Conservation (phyloP, 2,329 filamentous ascomycete genomes). For the Colletotrichum nymphaeae region DNA sequence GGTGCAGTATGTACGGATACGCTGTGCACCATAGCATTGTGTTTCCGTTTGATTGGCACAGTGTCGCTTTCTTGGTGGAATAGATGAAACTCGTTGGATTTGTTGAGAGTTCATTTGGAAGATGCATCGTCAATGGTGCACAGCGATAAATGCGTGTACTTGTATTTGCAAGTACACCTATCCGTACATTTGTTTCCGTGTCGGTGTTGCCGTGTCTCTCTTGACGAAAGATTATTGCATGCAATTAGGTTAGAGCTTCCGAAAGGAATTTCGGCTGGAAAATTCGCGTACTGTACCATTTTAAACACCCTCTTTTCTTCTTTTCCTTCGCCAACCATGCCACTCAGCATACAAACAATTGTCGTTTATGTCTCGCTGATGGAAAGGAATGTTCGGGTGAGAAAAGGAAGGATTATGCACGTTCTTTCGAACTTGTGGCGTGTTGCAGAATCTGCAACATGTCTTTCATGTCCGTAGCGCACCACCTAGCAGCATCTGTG, state of each 20-base stretch:
- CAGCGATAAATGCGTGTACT: neutral
- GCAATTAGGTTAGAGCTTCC: conserved; percentile 4
- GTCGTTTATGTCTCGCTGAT: conserved; percentile 3
- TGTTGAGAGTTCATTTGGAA: neutral
- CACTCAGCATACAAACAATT: neutral
- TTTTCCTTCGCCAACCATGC: neutral
- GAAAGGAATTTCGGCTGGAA: conserved; percentile 13
- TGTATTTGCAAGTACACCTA: neutral
- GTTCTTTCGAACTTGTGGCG: conserved; percentile 24
- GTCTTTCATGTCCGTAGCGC: conserved; percentile 22
- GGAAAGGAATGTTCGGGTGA: neutral
- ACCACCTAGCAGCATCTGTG: conserved; percentile 14
- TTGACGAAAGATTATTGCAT: neutral
- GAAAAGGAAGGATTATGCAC: conserved; percentile 22
- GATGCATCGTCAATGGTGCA: neutral
- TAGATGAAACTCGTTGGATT: conserved; percentile 16
- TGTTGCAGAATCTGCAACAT: conserved; percentile 35
- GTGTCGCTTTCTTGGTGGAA: neutral
- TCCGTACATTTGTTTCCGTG: neutral
- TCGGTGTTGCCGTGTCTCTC: neutral
- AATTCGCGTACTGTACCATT: neutral
- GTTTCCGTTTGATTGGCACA: conserved; percentile 26
- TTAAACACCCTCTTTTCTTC: neutral
- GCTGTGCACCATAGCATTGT: neutral
- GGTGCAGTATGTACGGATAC: too few relatives aligned